These are phyloP conservation scores for Athelia psychrophila DNA, from an alignment of 1,284 basidiomycete genomes.

Conservation along the genomic window DNA sequence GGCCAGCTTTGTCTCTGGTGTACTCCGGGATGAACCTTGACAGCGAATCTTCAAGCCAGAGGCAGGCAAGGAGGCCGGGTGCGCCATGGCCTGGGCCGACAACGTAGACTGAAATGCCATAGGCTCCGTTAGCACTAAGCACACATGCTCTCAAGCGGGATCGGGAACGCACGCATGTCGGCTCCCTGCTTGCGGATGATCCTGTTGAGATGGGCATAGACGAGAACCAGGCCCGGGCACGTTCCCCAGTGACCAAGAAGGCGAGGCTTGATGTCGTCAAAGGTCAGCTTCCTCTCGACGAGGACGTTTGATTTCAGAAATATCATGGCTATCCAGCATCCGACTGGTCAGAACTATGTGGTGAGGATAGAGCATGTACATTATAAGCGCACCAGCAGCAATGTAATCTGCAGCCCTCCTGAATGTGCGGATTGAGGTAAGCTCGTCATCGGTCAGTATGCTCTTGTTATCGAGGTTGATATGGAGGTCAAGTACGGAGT, in stretches of 20 bases:
- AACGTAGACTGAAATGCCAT: slow-evolving; percentile 1
- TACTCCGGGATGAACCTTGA: slow-evolving; percentile 72
- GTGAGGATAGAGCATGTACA: background rate
- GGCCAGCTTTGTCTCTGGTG: slow-evolving; percentile 58
- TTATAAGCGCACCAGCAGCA: slow-evolving; percentile 46
- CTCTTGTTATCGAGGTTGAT: slow-evolving; percentile 40
- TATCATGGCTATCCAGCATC: slow-evolving; percentile 62
- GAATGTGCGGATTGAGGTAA: slow-evolving; percentile 49
- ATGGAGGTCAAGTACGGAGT: slow-evolving; percentile 42
- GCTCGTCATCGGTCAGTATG: slow-evolving; percentile 46
- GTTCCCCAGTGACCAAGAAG: slow-evolving; percentile 80
- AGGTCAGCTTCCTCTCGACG: slow-evolving; percentile 54
- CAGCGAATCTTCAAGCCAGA: slow-evolving; percentile 83
- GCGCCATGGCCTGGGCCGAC: slow-evolving; percentile 65
- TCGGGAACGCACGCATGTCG: slow-evolving; percentile 73
- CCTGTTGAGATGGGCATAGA: slow-evolving; percentile 80
- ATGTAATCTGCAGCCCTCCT: slow-evolving; percentile 63
- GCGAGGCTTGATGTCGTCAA: slow-evolving; percentile 74
- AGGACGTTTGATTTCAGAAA: slow-evolving; percentile 78
- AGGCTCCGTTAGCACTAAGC: background rate
- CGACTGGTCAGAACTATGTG: slow-evolving; percentile 7
- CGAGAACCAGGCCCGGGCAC: slow-evolving; percentile 73
- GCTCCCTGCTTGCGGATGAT: slow-evolving; percentile 63
- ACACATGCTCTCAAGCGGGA: slow-evolving; percentile 50
- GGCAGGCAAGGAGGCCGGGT: slow-evolving; percentile 74